Percentiles rank a stretch among this genome's conserved stretches.
Evolutionary conservation across 371 early-diverging fungal species (phyloP).

Genomic region (Mucor mucedo): DNA sequence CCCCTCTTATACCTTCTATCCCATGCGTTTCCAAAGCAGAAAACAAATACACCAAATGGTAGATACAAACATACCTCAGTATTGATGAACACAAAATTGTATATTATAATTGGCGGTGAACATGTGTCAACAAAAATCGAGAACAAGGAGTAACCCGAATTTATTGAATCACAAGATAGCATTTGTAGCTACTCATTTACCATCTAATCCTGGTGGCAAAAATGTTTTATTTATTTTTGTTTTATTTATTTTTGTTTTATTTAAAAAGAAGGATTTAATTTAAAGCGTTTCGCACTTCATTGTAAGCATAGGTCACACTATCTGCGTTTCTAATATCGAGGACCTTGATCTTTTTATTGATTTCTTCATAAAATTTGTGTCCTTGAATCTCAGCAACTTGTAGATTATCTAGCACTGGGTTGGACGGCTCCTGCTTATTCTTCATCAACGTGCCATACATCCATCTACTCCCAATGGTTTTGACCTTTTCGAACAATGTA

Average conservation of each 20-base stretch:
- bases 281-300: no score
- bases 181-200: constrained; percentile 14
- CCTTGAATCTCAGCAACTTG: neutral
- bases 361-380: no score
- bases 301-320: no score
- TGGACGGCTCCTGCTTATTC: no score
- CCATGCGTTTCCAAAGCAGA: neutral
- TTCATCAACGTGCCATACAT: constrained; percentile 2
- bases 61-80: constrained; percentile 27
- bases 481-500: constrained; percentile 9
- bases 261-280: no score
- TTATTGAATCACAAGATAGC: constrained; percentile 5
- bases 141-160: neutral
- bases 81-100: neutral
- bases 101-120: constrained; percentile 17
- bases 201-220: neutral
- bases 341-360: no score
- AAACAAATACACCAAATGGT: neutral
- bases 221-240: no score
- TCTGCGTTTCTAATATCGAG: no score
- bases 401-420: no score
- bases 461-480: constrained; percentile 8
- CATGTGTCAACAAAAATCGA: neutral
- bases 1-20: constrained; percentile 1
- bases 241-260: neutral